Conservation (phyloP, 1,284 basidiomycete species). For the Sporisorium scitamineum region DNA sequence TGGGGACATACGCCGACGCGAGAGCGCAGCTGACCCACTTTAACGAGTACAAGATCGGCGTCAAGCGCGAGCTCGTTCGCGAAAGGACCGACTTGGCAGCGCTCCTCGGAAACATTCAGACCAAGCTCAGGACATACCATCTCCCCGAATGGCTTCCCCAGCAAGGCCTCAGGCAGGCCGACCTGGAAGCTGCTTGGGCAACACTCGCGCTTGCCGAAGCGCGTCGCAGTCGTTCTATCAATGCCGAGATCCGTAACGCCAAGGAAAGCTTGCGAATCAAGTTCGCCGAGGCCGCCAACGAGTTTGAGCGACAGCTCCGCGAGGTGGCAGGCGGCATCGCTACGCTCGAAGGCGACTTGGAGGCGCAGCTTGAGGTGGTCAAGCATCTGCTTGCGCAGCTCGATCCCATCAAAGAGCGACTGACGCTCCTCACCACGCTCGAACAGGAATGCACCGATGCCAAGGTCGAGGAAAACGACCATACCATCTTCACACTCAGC, state of each 20-base stretch:
- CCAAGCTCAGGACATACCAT: conserved; percentile 91
- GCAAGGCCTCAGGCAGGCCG: conserved; percentile 71
- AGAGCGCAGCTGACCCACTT: conserved; percentile 82
- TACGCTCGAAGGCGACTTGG: conserved; percentile 57
- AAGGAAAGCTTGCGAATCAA: conserved; percentile 81
- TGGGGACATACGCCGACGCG: conserved; percentile 78
- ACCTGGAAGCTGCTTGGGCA: conserved; percentile 85
- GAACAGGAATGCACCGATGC: conserved; percentile 81
- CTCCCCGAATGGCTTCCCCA: conserved; percentile 61
- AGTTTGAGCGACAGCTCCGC: conserved; percentile 75
- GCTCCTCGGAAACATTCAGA: conserved; percentile 92
- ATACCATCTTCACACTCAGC: conserved; percentile 89
- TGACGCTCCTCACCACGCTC: conserved; percentile 36
- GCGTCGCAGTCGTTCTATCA: conserved; percentile 82
- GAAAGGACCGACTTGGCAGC: conserved; percentile 90
- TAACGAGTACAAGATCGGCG: conserved; percentile 84
- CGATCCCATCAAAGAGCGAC: conserved; percentile 43
- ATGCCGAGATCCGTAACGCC: conserved; percentile 81
- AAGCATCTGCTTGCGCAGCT: conserved; percentile 43
- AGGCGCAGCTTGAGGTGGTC: conserved; percentile 49
- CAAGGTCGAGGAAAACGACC: conserved; percentile 96
- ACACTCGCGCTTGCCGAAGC: conserved; percentile 81
- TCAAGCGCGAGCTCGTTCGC: conserved; percentile 86
- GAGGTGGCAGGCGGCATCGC: conserved; percentile 51
- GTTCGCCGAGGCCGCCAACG: conserved; percentile 86